A percentile compares a stretch with the other conserved stretches of the same genome.
Evolutionary conservation across 345 rosid species (phyloP).

Genomic region (Gossypium bickii): DNA sequence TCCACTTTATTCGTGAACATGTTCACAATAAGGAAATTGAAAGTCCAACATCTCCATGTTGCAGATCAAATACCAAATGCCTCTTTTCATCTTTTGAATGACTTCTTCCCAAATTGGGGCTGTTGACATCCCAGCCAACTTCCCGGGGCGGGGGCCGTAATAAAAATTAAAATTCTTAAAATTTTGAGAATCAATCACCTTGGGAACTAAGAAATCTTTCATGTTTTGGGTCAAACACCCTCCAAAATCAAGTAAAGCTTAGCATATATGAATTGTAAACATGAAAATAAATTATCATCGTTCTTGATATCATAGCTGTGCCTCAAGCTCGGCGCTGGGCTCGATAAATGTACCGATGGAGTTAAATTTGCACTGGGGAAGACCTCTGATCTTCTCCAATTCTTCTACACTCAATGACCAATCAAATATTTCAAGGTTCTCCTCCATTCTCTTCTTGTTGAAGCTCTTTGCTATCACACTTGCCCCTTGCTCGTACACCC

Average conservation of each 20-base stretch:
- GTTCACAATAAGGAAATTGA: no score
- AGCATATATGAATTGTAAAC: neutral
- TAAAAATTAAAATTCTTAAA: neutral
- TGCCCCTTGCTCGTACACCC: constrained; percentile 35
- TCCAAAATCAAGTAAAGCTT: no score
- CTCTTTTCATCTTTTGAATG: no score
- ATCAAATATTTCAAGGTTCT: constrained; percentile 30
- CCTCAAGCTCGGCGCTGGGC: neutral
- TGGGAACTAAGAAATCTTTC: neutral
- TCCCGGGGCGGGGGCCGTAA: no score
- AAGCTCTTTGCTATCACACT: constrained; percentile 29
- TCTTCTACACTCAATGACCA: neutral
- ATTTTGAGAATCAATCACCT: neutral
- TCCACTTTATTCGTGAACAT: no score
- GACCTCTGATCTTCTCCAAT: neutral
- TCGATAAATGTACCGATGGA: neutral
- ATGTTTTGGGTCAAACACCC: neutral
- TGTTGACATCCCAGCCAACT: no score
- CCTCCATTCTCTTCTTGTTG: constrained; percentile 33
- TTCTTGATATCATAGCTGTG: neutral
- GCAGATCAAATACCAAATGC: no score
- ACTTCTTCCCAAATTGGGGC: no score
- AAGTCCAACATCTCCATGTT: no score
- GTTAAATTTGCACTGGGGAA: neutral
- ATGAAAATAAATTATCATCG: neutral